Evolutionary conservation across 495 filamentous ascomycete genomes (phyloP), one percentile per base, ranked within the genome.

Genomic region (Aspergillus cavernicola): DNA sequence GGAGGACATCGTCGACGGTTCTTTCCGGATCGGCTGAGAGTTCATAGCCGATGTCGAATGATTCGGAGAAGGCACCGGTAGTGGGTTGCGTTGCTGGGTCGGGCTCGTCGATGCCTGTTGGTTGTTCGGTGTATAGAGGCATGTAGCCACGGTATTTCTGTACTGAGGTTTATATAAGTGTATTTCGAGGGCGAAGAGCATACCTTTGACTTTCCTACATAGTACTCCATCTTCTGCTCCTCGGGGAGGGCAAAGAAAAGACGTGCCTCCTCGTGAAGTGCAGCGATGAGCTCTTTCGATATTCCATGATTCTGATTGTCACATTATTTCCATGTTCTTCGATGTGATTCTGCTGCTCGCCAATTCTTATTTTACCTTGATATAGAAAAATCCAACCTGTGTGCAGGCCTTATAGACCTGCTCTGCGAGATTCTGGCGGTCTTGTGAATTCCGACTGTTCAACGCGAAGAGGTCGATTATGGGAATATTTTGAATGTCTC

Each of bases 351-450:
- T 37, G 12, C 11, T 33, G n/a, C 1, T n/a, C 13, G 2, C 5
- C 40, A n/a, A 15, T 50, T n/a, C n/a, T n/a, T 11, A n/a, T 37
- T 16, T 10, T 4, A 70, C 67, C 59, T 69, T 69, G 23, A 82
- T 72, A 26, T 81, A 79, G 58, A 85, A 82, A 63, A 85, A 85
- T 0, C 81, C 80, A 24, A 78, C 77, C 5, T 71, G 67, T 0
- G 68, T 69, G 49, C 79, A 83, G 2, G 79, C 79, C 37, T 74
- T 66, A 28, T 65, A 66, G 20, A 84, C 65, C 20, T 67, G 52
- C 15, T 53, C 60, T 5, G 75, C 71, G 1, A 80, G 61, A 28
- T 55, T 42, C 57, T 66, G 59, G 0, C 69, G 64, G 12, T 66
- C 60, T 32, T 66, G 46, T 2, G 69, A 24, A 24, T 60, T 19